Evolutionary conservation across 2,329 filamentous ascomycete genomes (phyloP), one percentile per base, ranked within the genome.

Genomic region (Stachybotrys chartarum): DNA sequence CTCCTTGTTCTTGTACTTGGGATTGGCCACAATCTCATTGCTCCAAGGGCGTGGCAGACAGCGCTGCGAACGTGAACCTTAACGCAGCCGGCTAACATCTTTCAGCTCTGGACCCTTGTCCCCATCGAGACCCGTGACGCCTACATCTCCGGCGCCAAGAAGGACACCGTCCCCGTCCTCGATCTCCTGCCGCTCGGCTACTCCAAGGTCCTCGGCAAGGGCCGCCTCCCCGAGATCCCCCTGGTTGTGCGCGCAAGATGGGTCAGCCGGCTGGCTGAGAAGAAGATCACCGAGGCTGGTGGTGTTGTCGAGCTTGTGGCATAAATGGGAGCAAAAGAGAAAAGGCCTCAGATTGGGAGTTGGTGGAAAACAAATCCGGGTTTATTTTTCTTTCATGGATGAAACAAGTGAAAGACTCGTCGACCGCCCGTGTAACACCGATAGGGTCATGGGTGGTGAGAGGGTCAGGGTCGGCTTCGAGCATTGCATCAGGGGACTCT

Each of bases 191-290:
- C 91, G 69, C 88, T 96, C 77, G 94, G 95, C 69, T 99, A 97
- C 87, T 90, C 91, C 74, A 99, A 99, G 84, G 86, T 99, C 66
- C 89, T 99, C 74, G 95, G 94, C 76, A 99, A 99, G 87, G 94
- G 94, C 78, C 87, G 93, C 73, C 82, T 97, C 70, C 93, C 94
- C 71, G 82, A 93, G 72, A 85, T 97, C 71, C 94, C 94, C 66
- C 78, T 99, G 70, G 90, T 99, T 71, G 92, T 99, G 66, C 90
- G 90, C 74, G 93, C 94, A 68, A 84, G 94, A 75, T 97, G 91
- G 83, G 90, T 99, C 79, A 91, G 87, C 84, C 88, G 89, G 75
- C 87, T 96, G 76, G 94, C 94, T 66, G 94, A 99, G 88, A 84
- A 90, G 82, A 99, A 99, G 89, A 97, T 99, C 80, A 96, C 90